Conservation (phyloP, 2,329 filamentous ascomycete genomes). For the Microdochium trichocladiopsis region DNA sequence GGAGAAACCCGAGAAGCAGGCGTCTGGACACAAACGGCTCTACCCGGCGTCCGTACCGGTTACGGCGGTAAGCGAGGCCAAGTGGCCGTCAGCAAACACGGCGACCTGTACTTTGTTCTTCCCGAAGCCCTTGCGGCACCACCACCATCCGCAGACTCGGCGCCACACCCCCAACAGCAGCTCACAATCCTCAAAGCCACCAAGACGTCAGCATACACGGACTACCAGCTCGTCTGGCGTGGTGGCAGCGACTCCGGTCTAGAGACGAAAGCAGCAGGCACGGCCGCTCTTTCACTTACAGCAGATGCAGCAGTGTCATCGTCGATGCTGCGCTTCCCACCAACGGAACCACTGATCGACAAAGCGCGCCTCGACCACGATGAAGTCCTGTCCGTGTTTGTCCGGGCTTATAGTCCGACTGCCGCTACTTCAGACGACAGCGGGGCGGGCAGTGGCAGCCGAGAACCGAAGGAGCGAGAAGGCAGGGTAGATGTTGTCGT, state of each 20-base stretch:
- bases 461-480: background rate
- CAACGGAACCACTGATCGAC: slow-evolving; percentile 31
- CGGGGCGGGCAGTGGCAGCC: background rate
- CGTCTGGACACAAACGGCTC: slow-evolving; percentile 21
- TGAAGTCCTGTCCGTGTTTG: slow-evolving; percentile 26
- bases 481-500: slow-evolving; percentile 20
- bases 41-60: slow-evolving; percentile 21
- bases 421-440: slow-evolving; percentile 1
- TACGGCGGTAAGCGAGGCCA: slow-evolving; percentile 26
- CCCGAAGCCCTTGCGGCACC: slow-evolving; percentile 3
- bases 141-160: background rate
- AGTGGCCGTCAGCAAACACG: slow-evolving; percentile 22
- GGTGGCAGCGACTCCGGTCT: no score
- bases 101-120: slow-evolving; percentile 28
- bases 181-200: slow-evolving; percentile 25
- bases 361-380: slow-evolving; percentile 25
- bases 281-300: no score
- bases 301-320: background rate
- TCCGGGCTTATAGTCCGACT: slow-evolving; percentile 8
- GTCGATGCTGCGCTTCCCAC: slow-evolving; percentile 14
- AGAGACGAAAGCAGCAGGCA: no score
- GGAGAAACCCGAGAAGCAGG: slow-evolving; percentile 11
- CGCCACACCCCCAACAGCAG: slow-evolving; percentile 2
- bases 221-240: slow-evolving; percentile 28
- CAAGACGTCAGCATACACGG: slow-evolving; percentile 16